These are phyloP conservation scores for Ceratocystis eucalypticola DNA, from an alignment of 2,329 filamentous ascomycete species.

Conservation along the genomic window DNA sequence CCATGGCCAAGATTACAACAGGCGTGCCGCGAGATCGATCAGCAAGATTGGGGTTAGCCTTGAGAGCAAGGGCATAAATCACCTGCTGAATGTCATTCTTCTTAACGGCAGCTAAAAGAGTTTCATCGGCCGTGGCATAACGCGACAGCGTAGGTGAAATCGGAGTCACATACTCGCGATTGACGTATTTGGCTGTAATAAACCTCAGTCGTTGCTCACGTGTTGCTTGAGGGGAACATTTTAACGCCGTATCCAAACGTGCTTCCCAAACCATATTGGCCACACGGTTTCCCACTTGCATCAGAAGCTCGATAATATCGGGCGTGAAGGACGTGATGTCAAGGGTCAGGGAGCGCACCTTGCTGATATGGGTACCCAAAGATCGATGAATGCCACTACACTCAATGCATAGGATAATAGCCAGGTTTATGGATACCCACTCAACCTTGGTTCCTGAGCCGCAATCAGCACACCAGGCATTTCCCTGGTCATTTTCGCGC, in stretches of 20 bases:
- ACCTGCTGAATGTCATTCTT: slow-evolving; percentile 91
- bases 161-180: slow-evolving; percentile 66
- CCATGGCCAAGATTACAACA: slow-evolving; percentile 78
- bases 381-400: slow-evolving; percentile 96
- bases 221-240: slow-evolving; percentile 63
- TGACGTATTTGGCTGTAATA: slow-evolving; percentile 89
- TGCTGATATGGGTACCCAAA: slow-evolving; percentile 92
- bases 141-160: slow-evolving; percentile 62
- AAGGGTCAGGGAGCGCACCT: slow-evolving; percentile 85
- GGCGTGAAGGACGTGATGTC: slow-evolving; percentile 94
- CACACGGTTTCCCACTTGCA: slow-evolving; percentile 83
- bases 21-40: slow-evolving; percentile 84
- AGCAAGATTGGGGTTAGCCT: slow-evolving; percentile 71
- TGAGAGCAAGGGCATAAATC: slow-evolving; percentile 74
- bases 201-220: slow-evolving; percentile 87
- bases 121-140: slow-evolving; percentile 71
- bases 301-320: slow-evolving; percentile 87
- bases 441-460: slow-evolving; percentile 85
- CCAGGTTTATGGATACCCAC: slow-evolving; percentile 97
- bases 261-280: slow-evolving; percentile 97
- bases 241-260: slow-evolving; percentile 57
- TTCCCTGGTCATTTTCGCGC: slow-evolving; percentile 80
- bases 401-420: slow-evolving; percentile 92
- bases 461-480: slow-evolving; percentile 89
- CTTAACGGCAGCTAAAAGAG: slow-evolving; percentile 82